phyloP scores from a whole-genome alignment of 2,329 filamentous ascomycete genomes.

The Fusarium sp. region DNA sequence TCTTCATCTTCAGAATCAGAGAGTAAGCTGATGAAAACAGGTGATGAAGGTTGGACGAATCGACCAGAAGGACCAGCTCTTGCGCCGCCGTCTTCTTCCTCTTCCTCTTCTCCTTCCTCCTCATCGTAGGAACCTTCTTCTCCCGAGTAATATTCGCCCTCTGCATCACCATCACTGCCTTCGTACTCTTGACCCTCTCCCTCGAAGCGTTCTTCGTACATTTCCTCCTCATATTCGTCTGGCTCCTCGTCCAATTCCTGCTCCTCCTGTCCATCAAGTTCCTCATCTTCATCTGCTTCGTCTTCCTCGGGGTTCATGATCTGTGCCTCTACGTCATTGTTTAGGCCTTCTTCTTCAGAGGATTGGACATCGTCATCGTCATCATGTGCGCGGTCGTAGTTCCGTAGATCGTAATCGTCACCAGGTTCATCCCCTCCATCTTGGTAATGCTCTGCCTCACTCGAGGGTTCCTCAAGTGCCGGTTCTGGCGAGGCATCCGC shows the following conservation, averaged over 20 bases:
- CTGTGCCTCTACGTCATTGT: conserved; percentile 42
- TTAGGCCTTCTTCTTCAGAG: conserved; percentile 45
- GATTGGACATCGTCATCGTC: conserved; percentile 51
- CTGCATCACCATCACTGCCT: conserved; percentile 48
- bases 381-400: conserved; percentile 48
- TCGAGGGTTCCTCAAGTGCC: conserved; percentile 23
- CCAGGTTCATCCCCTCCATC: conserved; percentile 47
- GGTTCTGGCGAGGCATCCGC: conserved; percentile 15
- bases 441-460: conserved; percentile 39
- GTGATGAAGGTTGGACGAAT: conserved; percentile 44
- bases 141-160: conserved; percentile 44
- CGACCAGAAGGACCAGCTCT: conserved; percentile 24
- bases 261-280: conserved; percentile 39
- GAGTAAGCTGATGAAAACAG: conserved; percentile 61
- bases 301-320: conserved; percentile 38
- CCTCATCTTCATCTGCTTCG: conserved; percentile 45
- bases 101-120: conserved; percentile 30
- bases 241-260: conserved; percentile 30
- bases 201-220: conserved; percentile 38
- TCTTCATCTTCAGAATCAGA: conserved; percentile 62
- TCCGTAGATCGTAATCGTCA: conserved; percentile 51
- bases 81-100: conserved; percentile 29
- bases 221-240: conserved; percentile 42
- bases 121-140: conserved; percentile 45
- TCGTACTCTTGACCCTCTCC: conserved; percentile 35